Evolutionary conservation across 2,329 filamentous ascomycete species (phyloP).

Genomic region (Lasiodiplodia citricola): DNA sequence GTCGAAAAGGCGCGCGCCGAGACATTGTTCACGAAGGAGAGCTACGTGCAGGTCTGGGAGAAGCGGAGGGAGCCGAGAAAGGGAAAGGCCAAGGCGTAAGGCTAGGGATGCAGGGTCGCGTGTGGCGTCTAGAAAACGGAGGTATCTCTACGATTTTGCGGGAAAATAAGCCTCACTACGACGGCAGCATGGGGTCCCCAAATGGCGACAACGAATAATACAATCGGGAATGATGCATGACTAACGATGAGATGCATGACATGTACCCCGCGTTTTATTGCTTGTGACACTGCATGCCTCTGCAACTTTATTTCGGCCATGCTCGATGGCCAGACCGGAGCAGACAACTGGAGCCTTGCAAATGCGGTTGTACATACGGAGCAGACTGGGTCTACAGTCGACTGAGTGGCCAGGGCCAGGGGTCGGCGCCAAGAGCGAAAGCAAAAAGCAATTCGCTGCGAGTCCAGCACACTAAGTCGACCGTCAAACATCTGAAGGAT

Average conservation of each 20-base stretch:
- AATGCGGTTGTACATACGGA: no score
- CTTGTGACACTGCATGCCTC: not conserved
- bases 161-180: not conserved
- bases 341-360: no score
- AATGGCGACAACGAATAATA: not conserved
- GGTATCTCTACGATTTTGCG: not conserved
- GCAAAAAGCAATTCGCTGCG: not conserved
- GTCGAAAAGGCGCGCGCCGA: slow-evolving; percentile 90
- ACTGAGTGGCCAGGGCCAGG: not conserved
- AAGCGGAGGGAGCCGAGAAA: slow-evolving; percentile 64
- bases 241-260: not conserved
- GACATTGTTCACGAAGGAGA: slow-evolving; percentile 89
- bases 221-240: not conserved
- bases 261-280: not conserved
- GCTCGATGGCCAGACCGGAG: not conserved
- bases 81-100: slow-evolving; percentile 39
- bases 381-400: no score
- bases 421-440: not conserved
- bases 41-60: slow-evolving; percentile 97
- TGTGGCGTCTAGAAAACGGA: not conserved
- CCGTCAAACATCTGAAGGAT: slow-evolving; percentile 5
- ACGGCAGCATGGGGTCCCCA: not conserved
- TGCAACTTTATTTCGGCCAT: not conserved
- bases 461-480: not conserved
- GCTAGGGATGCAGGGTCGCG: not conserved